phyloP scores from a whole-genome alignment of 1,284 basidiomycete genomes.

The Cryptococcus deneoformans region DNA sequence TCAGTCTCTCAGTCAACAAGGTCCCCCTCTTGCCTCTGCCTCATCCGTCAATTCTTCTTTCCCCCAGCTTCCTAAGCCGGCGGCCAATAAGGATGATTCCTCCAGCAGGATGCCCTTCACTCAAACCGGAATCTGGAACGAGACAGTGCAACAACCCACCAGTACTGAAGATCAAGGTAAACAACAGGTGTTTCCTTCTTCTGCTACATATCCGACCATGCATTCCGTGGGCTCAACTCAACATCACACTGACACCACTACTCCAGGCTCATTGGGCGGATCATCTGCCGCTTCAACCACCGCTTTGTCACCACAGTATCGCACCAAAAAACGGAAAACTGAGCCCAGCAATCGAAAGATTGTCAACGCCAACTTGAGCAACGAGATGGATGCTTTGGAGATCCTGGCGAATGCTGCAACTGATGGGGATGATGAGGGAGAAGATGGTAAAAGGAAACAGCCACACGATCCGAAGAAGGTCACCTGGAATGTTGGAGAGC shows the following conservation, averaged over 20 bases:
- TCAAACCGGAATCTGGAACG: background rate
- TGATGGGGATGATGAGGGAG: conserved; percentile 24
- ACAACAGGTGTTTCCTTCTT: background rate
- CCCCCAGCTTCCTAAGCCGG: background rate
- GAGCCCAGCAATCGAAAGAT: conserved; percentile 32
- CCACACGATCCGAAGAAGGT: conserved; percentile 10
- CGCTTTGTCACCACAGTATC: conserved; percentile 17
- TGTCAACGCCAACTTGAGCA: conserved; percentile 47
- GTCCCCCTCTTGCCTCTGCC: no score
- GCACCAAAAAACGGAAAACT: conserved; percentile 17
- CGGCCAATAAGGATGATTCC: background rate
- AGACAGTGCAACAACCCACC: no score
- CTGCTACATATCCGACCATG: background rate
- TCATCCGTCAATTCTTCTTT: background rate
- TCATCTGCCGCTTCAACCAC: conserved; percentile 19
- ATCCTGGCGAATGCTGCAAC: conserved; percentile 49
- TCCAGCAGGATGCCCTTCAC: background rate
- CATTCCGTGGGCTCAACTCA: background rate
- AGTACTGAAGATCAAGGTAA: no score
- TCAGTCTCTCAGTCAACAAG: no score
- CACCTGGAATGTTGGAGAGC: conserved; percentile 16
- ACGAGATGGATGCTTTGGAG: conserved; percentile 50
- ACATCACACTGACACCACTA: conserved; percentile 9
- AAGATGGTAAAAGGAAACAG: conserved; percentile 2
- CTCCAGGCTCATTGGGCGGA: conserved; percentile 13